These are phyloP conservation scores for Exophiala lecanii-corni DNA, from an alignment of 2,329 filamentous ascomycete genomes.

Conservation along the genomic window DNA sequence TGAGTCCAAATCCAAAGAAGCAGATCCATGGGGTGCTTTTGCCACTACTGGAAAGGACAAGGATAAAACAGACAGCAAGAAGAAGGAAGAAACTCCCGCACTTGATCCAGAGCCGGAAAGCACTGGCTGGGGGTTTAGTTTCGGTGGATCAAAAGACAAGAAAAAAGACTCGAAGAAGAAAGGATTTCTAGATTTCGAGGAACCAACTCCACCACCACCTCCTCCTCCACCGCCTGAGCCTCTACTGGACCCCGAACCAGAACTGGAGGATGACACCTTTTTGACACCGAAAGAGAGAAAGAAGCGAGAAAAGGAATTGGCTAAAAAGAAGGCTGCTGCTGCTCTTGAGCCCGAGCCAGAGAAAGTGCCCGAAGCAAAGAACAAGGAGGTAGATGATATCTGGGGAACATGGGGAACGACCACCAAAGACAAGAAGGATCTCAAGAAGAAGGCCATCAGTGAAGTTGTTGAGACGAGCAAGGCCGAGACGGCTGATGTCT, in stretches of 20 bases:
- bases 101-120: not conserved
- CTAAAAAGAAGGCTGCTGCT: constrained; percentile 30
- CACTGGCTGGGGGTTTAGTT: not conserved
- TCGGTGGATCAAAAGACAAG: constrained; percentile 2
- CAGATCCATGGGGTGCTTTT: not conserved
- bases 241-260: constrained; percentile 5
- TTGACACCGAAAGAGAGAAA: constrained; percentile 1
- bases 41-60: constrained; percentile 8
- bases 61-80: too few relatives aligned
- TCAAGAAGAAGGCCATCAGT: constrained; percentile 37
- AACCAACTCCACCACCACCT: not conserved
- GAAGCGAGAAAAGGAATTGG: not conserved
- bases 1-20: not conserved
- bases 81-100: constrained; percentile 18
- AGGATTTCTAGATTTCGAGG: not conserved
- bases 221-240: constrained; percentile 6
- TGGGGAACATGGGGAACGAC: constrained; percentile 41
- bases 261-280: constrained; percentile 4
- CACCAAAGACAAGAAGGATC: constrained; percentile 44
- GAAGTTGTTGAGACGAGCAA: constrained; percentile 16
- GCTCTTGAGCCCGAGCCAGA: constrained; percentile 18
- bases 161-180: constrained; percentile 16
- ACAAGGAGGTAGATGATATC: constrained; percentile 43
- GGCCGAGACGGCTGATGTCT: constrained; percentile 19
- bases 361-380: constrained; percentile 37